phyloP scores from a whole-genome alignment of 1,139 yeast genomes.

The Cylindricascospora bacillispora region DNA sequence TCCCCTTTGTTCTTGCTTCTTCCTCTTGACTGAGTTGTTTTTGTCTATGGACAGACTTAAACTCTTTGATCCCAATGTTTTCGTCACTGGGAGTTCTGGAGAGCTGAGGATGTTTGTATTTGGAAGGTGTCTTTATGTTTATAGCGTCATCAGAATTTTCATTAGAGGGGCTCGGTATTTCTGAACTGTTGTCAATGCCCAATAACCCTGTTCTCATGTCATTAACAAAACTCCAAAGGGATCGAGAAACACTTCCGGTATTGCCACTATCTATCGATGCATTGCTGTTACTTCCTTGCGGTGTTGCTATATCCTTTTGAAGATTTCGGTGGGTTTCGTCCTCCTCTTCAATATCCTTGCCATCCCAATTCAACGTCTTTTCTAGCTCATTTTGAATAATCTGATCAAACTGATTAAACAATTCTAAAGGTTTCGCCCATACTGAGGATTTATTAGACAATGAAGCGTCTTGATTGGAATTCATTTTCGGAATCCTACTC shows the following conservation, averaged over 20 bases:
- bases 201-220: constrained; percentile 29
- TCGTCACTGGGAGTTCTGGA: background rate
- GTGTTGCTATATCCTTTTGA: constrained; percentile 3
- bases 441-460: constrained; percentile 17
- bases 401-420: constrained; percentile 57
- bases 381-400: constrained; percentile 57
- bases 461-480: constrained; percentile 7
- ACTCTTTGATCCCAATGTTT: background rate
- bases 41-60: background rate
- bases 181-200: constrained; percentile 25
- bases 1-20: too few relatives aligned
- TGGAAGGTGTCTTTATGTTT: too few relatives aligned
- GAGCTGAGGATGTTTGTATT: background rate
- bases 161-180: constrained; percentile 2
- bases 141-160: background rate
- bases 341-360: constrained; percentile 8
- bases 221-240: constrained; percentile 30
- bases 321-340: too few relatives aligned
- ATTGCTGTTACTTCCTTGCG: constrained; percentile 1
- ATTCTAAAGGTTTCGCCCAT: constrained; percentile 43
- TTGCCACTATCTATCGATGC: constrained; percentile 6
- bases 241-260: constrained; percentile 20
- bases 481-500: too few relatives aligned
- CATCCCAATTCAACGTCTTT: constrained; percentile 31
- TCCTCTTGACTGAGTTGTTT: background rate